phyloP scores from a whole-genome alignment of 352 stramenopile genomes.

The Phytophthora constricta region DNA sequence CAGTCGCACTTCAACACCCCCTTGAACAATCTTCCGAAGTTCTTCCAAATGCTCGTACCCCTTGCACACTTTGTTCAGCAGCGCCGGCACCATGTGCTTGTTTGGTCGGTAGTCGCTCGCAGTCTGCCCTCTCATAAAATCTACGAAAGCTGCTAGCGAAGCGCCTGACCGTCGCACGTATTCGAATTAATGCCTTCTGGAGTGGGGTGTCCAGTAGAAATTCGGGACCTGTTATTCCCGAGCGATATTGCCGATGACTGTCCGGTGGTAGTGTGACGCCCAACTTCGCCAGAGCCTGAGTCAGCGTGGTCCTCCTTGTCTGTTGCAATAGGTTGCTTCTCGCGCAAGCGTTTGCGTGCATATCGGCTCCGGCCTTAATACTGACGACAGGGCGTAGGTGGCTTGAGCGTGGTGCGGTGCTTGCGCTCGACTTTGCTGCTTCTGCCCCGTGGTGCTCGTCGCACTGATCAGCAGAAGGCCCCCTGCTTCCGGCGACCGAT shows the following conservation, averaged over 20 bases:
- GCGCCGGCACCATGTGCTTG: slow-evolving; percentile 12
- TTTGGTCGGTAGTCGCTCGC: slow-evolving; percentile 12
- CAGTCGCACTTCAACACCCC: slow-evolving; percentile 4
- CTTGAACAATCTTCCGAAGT: slow-evolving; percentile 1
- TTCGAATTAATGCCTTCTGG: slow-evolving; percentile 14
- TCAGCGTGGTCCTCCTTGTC: neutral
- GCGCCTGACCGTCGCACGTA: slow-evolving; percentile 2
- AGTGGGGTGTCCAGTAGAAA: slow-evolving; percentile 17
- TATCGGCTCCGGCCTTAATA: neutral
- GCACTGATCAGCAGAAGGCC: too few relatives aligned
- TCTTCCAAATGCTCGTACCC: slow-evolving; percentile 11
- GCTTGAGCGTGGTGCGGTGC: neutral
- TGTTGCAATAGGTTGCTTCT: slow-evolving; percentile 1
- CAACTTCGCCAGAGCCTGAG: neutral
- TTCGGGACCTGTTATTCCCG: neutral
- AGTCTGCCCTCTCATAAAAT: slow-evolving; percentile 17
- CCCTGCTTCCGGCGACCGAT: too few relatives aligned
- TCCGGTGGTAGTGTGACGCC: neutral
- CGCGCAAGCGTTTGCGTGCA: neutral
- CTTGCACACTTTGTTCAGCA: slow-evolving; percentile 9
- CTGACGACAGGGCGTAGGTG: slow-evolving; percentile 1
- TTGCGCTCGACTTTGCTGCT: too few relatives aligned
- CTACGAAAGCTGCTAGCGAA: slow-evolving; percentile 13
- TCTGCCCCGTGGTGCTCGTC: too few relatives aligned
- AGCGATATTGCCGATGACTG: neutral